phyloP scores from a whole-genome alignment of 345 rosid species.

The Euphorbia tirucalli region DNA sequence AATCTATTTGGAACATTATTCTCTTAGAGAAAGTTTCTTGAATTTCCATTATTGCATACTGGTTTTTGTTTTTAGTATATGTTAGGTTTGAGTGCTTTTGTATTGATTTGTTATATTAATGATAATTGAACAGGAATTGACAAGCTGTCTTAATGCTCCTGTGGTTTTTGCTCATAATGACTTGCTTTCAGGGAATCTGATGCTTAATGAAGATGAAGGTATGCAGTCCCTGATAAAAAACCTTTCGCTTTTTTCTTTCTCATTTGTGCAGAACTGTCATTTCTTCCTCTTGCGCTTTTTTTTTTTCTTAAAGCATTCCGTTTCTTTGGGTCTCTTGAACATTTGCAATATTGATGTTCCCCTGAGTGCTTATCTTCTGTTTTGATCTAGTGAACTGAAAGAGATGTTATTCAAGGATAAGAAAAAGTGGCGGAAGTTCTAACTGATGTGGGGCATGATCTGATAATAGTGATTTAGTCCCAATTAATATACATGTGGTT shows the following conservation, averaged over 20 bases:
- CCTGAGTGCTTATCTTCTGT: background rate
- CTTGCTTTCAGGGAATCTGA: slow-evolving; percentile 89
- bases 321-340: background rate
- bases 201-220: slow-evolving; percentile 89
- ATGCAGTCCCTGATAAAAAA: background rate
- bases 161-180: slow-evolving; percentile 95
- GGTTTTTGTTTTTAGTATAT: slow-evolving; percentile 14
- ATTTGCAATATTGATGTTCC: background rate
- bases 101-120: slow-evolving; percentile 25
- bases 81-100: slow-evolving; percentile 4
- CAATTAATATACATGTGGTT: no score
- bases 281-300: background rate
- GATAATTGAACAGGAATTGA: slow-evolving; percentile 75
- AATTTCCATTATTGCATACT: background rate
- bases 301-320: background rate
- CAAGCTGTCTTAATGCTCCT: slow-evolving; percentile 63
- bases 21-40: background rate
- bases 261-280: background rate
- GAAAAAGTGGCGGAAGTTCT: background rate
- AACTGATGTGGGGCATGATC: background rate
- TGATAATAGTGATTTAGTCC: no score
- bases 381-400: background rate
- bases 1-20: background rate
- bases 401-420: background rate
- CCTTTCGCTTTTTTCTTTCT: background rate